Evolutionary conservation across 2,329 filamentous ascomycete species (phyloP), one percentile per base, ranked within the genome.

Genomic region (Clarireedia hainanense): DNA sequence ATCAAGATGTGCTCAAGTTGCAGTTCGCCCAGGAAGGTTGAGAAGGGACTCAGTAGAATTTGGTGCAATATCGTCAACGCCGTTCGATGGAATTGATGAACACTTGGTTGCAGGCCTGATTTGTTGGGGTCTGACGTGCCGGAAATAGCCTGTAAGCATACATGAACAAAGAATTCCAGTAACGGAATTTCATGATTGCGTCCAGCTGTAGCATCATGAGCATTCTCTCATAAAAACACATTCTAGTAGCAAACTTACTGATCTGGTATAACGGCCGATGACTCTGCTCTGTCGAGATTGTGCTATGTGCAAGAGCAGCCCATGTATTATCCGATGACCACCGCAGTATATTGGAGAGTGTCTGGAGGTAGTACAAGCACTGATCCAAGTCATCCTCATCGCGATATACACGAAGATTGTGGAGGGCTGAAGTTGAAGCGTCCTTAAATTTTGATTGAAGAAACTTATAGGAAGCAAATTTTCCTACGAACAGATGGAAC

Each of bases 311-410:
- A 40, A 95, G 72, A 4, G 85, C 78, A 12, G 79, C 75, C 86
- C 89, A 91, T 7, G 86, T 83, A 51, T 80, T 78, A 47, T 87
- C 83, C 20, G 79, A 86, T 56, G 83, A 81, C 70, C 82, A 84
- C 26, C 80, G 77, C 15, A 96, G 73, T 26, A 95, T 78, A 61
- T 89, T 87, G 5, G 84, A 84, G 1, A 96, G 70, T 2, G 87
- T 86, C 51, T 82, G 81, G 20, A 96, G 72, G 64, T 92, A 86
- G 69, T 96, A 95, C 2, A 89, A 73, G 58, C 85, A 89, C 56
- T 91, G 79, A 59, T 88, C 86, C 6, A 91, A 76, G 61, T 95
- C 88, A 60, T 90, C 83, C 6, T 83, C 77, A 46, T 76, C 74
- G 3, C 71, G 73, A 57, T 81, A 76, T 36, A 66, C 64, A 34